Evolutionary conservation across 257 asterid genomes (phyloP).

Genomic region (Nicotiana noctiflora): DNA sequence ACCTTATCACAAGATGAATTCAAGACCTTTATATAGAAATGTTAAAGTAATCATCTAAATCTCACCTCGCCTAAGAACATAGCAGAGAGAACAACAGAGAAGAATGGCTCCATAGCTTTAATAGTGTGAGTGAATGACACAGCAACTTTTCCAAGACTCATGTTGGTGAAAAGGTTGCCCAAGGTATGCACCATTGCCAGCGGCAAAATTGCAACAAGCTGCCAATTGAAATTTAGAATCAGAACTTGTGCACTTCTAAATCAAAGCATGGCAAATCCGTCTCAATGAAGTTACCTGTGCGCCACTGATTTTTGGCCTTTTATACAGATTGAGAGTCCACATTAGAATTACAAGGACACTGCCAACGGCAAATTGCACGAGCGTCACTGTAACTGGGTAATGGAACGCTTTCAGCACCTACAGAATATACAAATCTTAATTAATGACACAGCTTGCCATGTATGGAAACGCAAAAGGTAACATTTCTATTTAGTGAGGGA

Average conservation of each 20-base stretch:
- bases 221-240: slow-evolving; percentile 16
- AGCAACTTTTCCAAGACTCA: slow-evolving; percentile 92
- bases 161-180: slow-evolving; percentile 89
- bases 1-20: background rate
- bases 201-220: slow-evolving; percentile 81
- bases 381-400: slow-evolving; percentile 78
- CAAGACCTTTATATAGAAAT: background rate
- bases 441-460: background rate
- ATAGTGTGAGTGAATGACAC: slow-evolving; percentile 93
- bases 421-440: slow-evolving; percentile 10
- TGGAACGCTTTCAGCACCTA: slow-evolving; percentile 81
- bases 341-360: slow-evolving; percentile 56
- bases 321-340: slow-evolving; percentile 86
- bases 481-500: background rate
- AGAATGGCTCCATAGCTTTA: slow-evolving; percentile 93
- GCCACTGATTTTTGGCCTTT: slow-evolving; percentile 81
- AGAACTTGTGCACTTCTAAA: background rate
- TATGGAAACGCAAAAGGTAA: background rate
- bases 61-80: slow-evolving; percentile 79
- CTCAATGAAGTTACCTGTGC: slow-evolving; percentile 49
- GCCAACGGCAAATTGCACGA: slow-evolving; percentile 83
- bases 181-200: slow-evolving; percentile 75
- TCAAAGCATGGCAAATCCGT: background rate
- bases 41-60: background rate
- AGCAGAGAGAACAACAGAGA: slow-evolving; percentile 81